Evolutionary conservation across 805 yeast species (phyloP), one percentile per base, ranked within the genome.

Genomic region (Priceomyces castillae): DNA sequence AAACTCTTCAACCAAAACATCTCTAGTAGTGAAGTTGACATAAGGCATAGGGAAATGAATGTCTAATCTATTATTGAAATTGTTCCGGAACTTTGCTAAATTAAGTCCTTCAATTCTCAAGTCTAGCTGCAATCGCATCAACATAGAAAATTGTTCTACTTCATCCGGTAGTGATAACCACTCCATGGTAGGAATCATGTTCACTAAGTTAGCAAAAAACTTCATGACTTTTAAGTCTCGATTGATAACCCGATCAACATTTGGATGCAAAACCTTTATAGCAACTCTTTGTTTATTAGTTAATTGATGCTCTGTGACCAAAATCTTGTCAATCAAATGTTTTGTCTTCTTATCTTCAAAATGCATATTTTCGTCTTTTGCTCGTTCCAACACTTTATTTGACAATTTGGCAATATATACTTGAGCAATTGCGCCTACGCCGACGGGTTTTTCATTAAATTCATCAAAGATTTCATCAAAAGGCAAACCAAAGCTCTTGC

Each of bases 361-460:
- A 11, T 52, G 58, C 10, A 40, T 16, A 2, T 57, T 59, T 18
- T 62, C 66, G 2, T 55, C 62, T 25, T 55, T 60, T 15, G 67
- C 69, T 45, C 62, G 61, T 7, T 62, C 54, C 17, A 78, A 61
- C 10, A 76, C 74, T 33, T 66, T 65, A 14, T 64, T 57, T 12
- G 81, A 76, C 18, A 88, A 64, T 50, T 80, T 81, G 1, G 86
- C 97, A 30, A 78, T 64, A 64, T 92, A 87, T 2, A 94, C 99
- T 64, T 94, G 99, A 1, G 97, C 99, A 68, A 94, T 94, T 1
- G 99, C 97, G 11, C 99, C 99, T n/a, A 92, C 92, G 1, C 99
- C 99, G 5, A 90, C 67, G 0, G 98, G 98, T 30, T 61, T 71
- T 22, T 78, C 81, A 26, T 78, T 67, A 54, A 94, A 87, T 49